These are phyloP conservation scores for Eucalyptus sp. DNA, from an alignment of 345 rosid genomes.

Conservation along the genomic window DNA sequence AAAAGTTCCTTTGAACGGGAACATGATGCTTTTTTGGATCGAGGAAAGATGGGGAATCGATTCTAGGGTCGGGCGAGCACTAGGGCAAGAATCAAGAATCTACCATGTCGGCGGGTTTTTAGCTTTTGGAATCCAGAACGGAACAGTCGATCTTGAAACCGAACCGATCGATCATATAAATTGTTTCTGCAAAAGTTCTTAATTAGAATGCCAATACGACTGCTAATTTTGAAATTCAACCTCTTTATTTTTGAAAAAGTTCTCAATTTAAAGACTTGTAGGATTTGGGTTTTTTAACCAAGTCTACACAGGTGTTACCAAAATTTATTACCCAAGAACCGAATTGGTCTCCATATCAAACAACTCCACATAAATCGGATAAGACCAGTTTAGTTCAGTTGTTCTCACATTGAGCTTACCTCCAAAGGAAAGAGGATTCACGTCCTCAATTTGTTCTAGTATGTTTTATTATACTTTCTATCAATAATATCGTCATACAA, in stretches of 20 bases:
- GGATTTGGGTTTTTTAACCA: neutral
- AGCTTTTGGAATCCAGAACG: neutral
- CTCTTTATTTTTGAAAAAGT: neutral
- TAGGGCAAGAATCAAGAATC: neutral
- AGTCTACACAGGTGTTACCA: neutral
- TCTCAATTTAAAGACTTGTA: neutral
- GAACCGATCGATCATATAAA: accelerated
- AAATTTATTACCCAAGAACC: accelerated
- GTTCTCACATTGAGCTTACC: neutral
- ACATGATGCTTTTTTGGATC: neutral
- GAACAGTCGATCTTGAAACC: accelerated
- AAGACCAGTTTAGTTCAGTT: accelerated
- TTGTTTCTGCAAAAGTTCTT: neutral
- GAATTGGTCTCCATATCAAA: accelerated
- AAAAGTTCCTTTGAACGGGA: neutral
- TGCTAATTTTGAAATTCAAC: neutral
- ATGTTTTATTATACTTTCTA: neutral
- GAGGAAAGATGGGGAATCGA: neutral
- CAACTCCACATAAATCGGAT: accelerated
- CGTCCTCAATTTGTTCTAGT: neutral
- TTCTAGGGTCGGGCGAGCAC: neutral
- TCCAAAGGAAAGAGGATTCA: neutral
- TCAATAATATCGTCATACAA: neutral
- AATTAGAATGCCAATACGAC: accelerated
- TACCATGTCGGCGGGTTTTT: accelerated